Evolutionary conservation across 31 red algal genomes (phyloP).

Genomic region (Bonnemaisonia californica): DNA sequence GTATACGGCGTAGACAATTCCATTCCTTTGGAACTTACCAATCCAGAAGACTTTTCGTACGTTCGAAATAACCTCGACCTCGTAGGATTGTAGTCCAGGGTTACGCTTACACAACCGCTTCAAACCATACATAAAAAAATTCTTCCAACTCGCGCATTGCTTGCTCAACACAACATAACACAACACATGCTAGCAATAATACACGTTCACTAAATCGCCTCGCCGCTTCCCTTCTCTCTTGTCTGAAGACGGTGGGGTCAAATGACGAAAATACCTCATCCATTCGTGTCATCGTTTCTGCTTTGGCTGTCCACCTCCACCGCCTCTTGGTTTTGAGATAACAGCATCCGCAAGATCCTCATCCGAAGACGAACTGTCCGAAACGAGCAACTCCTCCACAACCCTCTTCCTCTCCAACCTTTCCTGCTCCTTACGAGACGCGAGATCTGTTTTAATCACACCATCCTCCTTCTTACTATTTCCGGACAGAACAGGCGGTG

Average conservation of each 20-base stretch:
- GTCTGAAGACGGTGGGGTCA: no score
- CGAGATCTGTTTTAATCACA: no score
- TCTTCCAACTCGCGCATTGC: no score
- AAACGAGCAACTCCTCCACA: constrained; percentile 14
- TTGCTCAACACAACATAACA: no score
- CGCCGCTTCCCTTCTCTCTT: no score
- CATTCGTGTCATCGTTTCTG: neutral
- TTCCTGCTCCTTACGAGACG: no score
- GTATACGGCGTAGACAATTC: constrained; percentile 68
- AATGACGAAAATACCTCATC: neutral
- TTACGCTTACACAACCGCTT: neutral
- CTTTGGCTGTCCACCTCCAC: neutral
- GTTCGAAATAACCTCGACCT: constrained; percentile 84
- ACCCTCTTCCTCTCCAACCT: constrained; percentile 36
- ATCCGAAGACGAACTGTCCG: constrained; percentile 44
- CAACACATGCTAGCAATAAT: no score
- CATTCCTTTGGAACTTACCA: constrained; percentile 90
- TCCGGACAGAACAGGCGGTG: constrained; percentile 6
- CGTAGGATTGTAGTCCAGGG: constrained; percentile 66
- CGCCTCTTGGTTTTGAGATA: constrained; percentile 32
- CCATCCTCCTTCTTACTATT: neutral
- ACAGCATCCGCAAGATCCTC: constrained; percentile 50
- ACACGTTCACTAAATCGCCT: no score
- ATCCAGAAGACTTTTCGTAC: constrained; percentile 88
- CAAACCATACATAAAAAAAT: no score